Conservation (phyloP, 495 filamentous ascomycete species). For the Alectoria sarmentosa region DNA sequence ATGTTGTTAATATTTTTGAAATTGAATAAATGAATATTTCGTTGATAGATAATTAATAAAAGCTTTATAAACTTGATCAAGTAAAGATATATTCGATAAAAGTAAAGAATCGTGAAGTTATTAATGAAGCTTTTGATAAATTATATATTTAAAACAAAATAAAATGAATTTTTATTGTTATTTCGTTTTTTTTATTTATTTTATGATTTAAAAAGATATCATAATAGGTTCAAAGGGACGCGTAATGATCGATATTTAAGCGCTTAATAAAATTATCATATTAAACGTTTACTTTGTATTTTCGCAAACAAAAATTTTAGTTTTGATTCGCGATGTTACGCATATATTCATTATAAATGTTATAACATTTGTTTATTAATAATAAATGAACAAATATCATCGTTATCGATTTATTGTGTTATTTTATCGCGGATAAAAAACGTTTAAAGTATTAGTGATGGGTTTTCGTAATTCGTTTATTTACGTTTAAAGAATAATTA, state of each 20-base stretch:
- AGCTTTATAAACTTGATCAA: background rate
- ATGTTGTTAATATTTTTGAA: background rate
- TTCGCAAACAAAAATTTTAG: background rate
- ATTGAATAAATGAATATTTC: slow-evolving; percentile 1
- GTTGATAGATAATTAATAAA: background rate
- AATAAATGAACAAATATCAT: background rate
- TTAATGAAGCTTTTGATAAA: slow-evolving; percentile 3
- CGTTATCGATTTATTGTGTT: background rate
- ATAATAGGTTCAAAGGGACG: background rate
- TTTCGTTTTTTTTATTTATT: background rate
- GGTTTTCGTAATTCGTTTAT: background rate
- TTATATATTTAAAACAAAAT: background rate
- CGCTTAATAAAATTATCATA: background rate
- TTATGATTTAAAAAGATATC: background rate
- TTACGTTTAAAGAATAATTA: background rate
- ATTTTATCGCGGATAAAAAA: background rate
- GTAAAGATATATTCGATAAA: background rate
- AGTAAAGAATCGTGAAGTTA: background rate
- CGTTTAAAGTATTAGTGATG: background rate
- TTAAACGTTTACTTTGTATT: background rate
- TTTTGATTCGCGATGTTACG: background rate
- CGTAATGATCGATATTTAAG: background rate
- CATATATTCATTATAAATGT: background rate
- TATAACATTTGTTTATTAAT: background rate
- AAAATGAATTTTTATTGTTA: background rate